Conservation (phyloP, 768 basidiomycete species). For the Chalciporus sphaerocephalus region DNA sequence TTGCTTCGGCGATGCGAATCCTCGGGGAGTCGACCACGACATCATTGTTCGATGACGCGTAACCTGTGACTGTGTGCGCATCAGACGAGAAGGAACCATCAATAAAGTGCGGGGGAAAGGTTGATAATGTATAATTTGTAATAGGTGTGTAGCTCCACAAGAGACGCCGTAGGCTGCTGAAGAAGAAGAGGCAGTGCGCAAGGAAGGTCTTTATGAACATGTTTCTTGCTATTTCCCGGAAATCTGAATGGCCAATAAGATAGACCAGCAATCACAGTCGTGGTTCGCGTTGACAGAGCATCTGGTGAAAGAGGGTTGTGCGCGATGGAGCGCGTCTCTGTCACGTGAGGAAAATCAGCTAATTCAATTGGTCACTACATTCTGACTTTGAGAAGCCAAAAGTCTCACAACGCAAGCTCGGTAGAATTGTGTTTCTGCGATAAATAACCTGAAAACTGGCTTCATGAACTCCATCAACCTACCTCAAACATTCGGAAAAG, state of each 20-base stretch:
- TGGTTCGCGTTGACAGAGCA: background rate
- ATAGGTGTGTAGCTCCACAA: slow-evolving; percentile 8
- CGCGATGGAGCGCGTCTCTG: slow-evolving; percentile 5
- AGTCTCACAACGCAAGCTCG: too few species aligned
- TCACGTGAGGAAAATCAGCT: slow-evolving; percentile 23
- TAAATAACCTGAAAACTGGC: too few species aligned
- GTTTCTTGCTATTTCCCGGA: background rate
- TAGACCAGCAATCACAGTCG: background rate
- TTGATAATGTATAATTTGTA: slow-evolving; percentile 10
- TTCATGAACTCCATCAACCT: too few species aligned
- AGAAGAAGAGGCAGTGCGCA: slow-evolving; percentile 13
- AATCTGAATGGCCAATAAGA: background rate
- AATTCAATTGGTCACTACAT: background rate
- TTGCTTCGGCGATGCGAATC: too few species aligned
- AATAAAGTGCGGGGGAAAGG: slow-evolving; percentile 5
- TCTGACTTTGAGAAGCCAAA: too few species aligned
- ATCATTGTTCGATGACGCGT: background rate
- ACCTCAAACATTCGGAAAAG: too few species aligned
- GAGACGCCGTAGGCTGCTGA: slow-evolving; percentile 10
- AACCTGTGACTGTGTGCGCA: background rate
- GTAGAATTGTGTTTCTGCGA: too few species aligned
- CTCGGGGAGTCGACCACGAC: slow-evolving; percentile 4
- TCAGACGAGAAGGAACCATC: too few species aligned
- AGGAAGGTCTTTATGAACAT: slow-evolving; percentile 8
- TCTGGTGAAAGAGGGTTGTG: background rate